phyloP scores from a whole-genome alignment of 2,329 filamentous ascomycete species.

The Verticillium dahliae region DNA sequence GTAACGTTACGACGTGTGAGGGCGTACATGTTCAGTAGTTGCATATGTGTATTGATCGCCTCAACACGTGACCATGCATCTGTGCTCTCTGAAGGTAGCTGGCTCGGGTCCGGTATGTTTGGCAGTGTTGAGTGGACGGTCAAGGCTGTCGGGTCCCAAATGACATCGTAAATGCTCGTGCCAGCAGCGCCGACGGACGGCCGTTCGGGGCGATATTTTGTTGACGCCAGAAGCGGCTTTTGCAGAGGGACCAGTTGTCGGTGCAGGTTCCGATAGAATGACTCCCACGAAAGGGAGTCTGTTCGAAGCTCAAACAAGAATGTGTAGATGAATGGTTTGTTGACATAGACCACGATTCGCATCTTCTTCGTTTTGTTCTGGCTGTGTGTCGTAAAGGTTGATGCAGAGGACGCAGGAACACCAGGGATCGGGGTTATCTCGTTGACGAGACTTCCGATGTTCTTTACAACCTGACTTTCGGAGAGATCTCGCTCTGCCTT shows the following conservation, averaged over 20 bases:
- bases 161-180: conserved; percentile 51
- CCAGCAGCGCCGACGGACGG: conserved; percentile 28
- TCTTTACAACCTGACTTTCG: conserved; percentile 37
- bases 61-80: conserved; percentile 53
- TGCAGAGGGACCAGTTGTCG: conserved; percentile 53
- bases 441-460: conserved; percentile 22
- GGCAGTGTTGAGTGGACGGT: conserved; percentile 59
- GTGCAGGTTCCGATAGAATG: conserved; percentile 53
- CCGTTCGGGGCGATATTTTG: conserved; percentile 47
- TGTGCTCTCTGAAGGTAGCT: not conserved
- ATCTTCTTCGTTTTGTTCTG: conserved; percentile 50
- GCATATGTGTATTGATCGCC: conserved; percentile 58
- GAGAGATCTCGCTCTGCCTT: conserved; percentile 19
- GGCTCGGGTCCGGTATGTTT: conserved; percentile 47
- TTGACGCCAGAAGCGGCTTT: conserved; percentile 50
- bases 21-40: conserved; percentile 52
- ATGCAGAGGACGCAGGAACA: not conserved
- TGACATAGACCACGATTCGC: conserved; percentile 66
- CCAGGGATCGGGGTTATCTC: not conserved
- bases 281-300: conserved; percentile 47
- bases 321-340: conserved; percentile 70
- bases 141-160: conserved; percentile 52
- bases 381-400: conserved; percentile 38
- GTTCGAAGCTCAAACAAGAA: conserved; percentile 64
- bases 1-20: conserved; percentile 33